Conservation (phyloP, 768 basidiomycete species). For the Rhizopogon roseolus region DNA sequence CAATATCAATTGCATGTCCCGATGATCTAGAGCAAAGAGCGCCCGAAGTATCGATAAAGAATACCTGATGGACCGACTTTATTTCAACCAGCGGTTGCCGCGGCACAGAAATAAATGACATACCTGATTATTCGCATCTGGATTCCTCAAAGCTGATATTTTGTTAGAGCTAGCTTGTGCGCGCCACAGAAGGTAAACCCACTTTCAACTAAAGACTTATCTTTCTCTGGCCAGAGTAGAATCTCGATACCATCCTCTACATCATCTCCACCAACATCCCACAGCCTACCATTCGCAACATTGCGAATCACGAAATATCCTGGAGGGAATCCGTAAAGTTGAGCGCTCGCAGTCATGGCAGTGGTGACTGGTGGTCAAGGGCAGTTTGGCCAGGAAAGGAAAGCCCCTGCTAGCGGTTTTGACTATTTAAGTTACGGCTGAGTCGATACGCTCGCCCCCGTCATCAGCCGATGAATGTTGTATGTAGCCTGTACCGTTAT, state of each 20-base stretch:
- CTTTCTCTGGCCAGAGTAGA: slow-evolving; percentile 68
- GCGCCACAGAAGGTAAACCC: slow-evolving; percentile 16
- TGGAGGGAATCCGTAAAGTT: slow-evolving; percentile 29
- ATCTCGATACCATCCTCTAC: slow-evolving; percentile 40
- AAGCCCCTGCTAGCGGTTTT: neutral
- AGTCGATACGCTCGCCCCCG: too few species aligned
- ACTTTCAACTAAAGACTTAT: slow-evolving; percentile 78
- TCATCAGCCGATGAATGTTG: too few species aligned
- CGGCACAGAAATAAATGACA: slow-evolving; percentile 4
- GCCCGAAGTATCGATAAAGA: slow-evolving; percentile 77
- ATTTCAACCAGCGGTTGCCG: neutral
- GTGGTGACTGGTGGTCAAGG: neutral
- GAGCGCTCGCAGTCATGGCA: slow-evolving; percentile 14
- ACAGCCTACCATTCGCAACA: slow-evolving; percentile 28
- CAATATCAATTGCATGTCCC: slow-evolving; percentile 79
- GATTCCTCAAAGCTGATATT: slow-evolving; percentile 55
- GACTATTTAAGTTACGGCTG: too few species aligned
- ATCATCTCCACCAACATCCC: slow-evolving; percentile 29
- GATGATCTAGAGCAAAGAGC: slow-evolving; percentile 72
- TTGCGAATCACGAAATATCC: slow-evolving; percentile 38
- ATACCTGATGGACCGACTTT: slow-evolving; percentile 47
- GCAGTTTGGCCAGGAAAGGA: neutral
- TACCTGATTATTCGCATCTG: slow-evolving; percentile 73
- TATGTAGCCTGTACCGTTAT: too few species aligned
- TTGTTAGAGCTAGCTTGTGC: neutral